Evolutionary conservation across 2,329 filamentous ascomycete species (phyloP).

Genomic region (Nannizzia gypsea): DNA sequence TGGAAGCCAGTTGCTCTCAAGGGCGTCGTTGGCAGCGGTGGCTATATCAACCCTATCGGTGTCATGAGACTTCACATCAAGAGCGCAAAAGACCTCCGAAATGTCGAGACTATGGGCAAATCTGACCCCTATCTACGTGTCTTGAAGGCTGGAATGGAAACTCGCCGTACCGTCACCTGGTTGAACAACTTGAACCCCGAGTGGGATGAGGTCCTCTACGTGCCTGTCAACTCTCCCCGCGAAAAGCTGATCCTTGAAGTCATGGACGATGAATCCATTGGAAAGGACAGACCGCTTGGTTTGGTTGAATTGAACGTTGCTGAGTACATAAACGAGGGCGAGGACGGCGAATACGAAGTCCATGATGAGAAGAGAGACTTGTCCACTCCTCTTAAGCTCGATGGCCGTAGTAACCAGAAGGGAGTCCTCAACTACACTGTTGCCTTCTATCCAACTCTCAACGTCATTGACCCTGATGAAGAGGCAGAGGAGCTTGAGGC

Average conservation of each 20-base stretch:
- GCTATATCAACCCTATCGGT: conserved; percentile 86
- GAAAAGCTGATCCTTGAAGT: conserved; percentile 84
- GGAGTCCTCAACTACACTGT: conserved; percentile 71
- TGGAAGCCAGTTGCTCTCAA: conserved; percentile 91
- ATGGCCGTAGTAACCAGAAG: conserved; percentile 62
- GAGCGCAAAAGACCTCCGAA: conserved; percentile 69
- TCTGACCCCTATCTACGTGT: conserved; percentile 91
- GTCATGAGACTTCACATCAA: conserved; percentile 91
- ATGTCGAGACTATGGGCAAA: conserved; percentile 90
- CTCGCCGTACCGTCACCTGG: conserved; percentile 86
- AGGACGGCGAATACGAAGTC: conserved; percentile 67
- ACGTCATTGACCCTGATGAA: conserved; percentile 76
- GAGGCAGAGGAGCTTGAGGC: conserved; percentile 34
- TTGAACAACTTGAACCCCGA: conserved; percentile 90
- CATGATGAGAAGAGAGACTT: conserved; percentile 62
- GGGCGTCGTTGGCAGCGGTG: conserved; percentile 63
- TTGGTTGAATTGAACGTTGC: conserved; percentile 62
- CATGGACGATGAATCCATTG: conserved; percentile 90
- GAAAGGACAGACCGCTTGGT: conserved; percentile 80
- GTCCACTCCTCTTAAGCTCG: conserved; percentile 58
- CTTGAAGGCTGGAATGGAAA: conserved; percentile 78
- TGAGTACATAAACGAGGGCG: conserved; percentile 68
- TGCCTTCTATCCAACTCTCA: conserved; percentile 81
- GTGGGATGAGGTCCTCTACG: conserved; percentile 90
- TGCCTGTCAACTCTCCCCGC: conserved; percentile 72